Percentiles rank a stretch among this genome's conserved stretches.
These are phyloP conservation scores for Aspergillus sclerotialis DNA, from an alignment of 2,329 filamentous ascomycete genomes.

Conservation along the genomic window DNA sequence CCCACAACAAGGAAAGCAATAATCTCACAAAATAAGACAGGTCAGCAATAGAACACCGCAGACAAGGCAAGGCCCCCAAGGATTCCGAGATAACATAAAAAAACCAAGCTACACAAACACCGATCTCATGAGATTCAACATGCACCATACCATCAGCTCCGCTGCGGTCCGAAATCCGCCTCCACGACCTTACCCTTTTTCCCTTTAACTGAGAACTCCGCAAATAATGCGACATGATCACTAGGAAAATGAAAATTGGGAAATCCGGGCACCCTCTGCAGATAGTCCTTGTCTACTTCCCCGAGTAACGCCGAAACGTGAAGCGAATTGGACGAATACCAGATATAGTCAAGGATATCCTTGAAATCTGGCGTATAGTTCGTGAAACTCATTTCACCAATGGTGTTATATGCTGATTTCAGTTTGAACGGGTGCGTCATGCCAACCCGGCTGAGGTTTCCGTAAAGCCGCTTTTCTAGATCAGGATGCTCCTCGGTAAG, in stretches of 20 bases:
- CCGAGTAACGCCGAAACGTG: conserved; percentile 79
- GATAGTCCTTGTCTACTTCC: conserved; percentile 76
- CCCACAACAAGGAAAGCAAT: conserved; percentile 13
- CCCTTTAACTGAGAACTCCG: conserved; percentile 81
- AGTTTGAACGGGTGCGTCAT: conserved; percentile 93
- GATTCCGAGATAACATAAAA: conserved; percentile 34
- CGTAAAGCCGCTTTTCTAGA: conserved; percentile 74
- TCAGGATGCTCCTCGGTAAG: conserved; percentile 75
- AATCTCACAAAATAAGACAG: conserved; percentile 15
- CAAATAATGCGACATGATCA: conserved; percentile 84
- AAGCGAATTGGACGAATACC: conserved; percentile 88
- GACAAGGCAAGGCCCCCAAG: conserved; percentile 25
- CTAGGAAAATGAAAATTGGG: conserved; percentile 92
- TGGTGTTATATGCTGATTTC: conserved; percentile 78
- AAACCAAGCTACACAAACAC: conserved; percentile 30
- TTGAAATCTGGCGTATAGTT: conserved; percentile 95
- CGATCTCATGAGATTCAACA: conserved; percentile 32
- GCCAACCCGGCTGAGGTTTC: conserved; percentile 84
- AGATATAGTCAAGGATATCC: conserved; percentile 93
- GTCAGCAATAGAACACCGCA: conserved; percentile 16
- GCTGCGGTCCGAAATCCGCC: conserved; percentile 53
- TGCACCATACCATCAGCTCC: conserved; percentile 30
- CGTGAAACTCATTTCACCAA: conserved; percentile 84
- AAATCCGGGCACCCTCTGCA: conserved; percentile 82
- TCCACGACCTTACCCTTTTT: conserved; percentile 70